Evolutionary conservation across 2,329 filamentous ascomycete species (phyloP), one percentile per base, ranked within the genome.

Genomic region (Neopestalotiopsis sp.): DNA sequence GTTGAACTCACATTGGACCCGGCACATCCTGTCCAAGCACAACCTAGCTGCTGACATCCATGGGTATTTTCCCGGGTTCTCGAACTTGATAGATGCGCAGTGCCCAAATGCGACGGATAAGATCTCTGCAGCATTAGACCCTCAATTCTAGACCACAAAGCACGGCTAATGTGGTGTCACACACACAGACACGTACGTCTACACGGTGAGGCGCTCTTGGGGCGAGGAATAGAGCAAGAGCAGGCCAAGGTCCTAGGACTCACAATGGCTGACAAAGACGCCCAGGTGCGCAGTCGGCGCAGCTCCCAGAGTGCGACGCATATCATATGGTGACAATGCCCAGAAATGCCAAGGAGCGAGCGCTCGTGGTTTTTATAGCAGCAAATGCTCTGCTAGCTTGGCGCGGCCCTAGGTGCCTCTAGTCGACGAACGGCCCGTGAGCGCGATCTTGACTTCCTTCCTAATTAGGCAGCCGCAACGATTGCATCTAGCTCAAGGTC

Each of bases 311-410:
- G 14, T 30, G 40, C 38, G 14, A 64, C 13, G 10, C 61, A 49
- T 64, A 64, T 64, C 61, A 64, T 64, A 52, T 64, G 61, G 61
- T 52, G 38, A 20, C 61, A 64, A 52, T 64, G 61, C 61, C 61
- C 40, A 64, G 61, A 64, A 64, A 64, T 64, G 61, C 61, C 61
- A 64, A 64, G 61, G 38, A 52, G 30, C 61, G 61, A 64, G 40
- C n/a, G 20, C 38, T 62, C 12, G 28, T 64, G 61, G 61, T 52
- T 64, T 64, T 45, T 64, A 64, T 64, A 64, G 28, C 20, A 64
- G 61, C 61, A 64, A 64, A 49, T 64, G 40, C 40, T n/a, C 38
- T 45, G 20, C 20, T 28, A 32, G 40, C 61, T 64, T 64, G 61
- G 61, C 61, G 61, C 40, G 61, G 61, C 61, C 20, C 34, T 17